Conservation (phyloP, 2,329 filamentous ascomycete genomes). For the Fusarium sp. region DNA sequence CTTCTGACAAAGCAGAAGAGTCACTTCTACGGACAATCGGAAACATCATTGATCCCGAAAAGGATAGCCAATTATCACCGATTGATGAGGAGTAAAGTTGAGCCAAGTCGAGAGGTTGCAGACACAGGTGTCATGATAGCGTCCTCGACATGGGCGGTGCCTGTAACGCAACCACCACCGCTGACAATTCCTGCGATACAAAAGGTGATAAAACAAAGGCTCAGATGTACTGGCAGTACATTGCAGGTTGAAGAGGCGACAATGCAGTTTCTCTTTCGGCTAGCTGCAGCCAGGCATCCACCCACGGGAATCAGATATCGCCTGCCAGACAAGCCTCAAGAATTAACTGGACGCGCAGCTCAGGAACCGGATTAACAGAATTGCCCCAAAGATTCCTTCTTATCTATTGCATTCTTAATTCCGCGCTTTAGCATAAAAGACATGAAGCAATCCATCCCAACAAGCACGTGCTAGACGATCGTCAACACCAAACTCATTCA, state of each 20-base stretch:
- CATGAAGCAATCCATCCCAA: constrained; percentile 8
- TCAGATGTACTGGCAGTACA: background rate
- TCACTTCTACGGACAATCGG: background rate
- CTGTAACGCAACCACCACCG: background rate
- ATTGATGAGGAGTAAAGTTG: background rate
- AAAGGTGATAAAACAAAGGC: background rate
- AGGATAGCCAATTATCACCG: background rate
- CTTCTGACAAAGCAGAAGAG: background rate
- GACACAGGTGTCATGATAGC: constrained; percentile 28
- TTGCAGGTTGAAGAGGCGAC: too few relatives aligned
- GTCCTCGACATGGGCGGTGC: background rate
- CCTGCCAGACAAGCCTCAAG: background rate
- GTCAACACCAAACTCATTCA: background rate
- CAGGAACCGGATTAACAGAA: background rate
- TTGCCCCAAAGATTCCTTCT: background rate
- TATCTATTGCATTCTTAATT: background rate
- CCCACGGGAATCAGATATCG: background rate
- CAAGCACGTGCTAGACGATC: constrained; percentile 14
- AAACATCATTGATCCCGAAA: background rate
- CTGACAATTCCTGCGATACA: background rate
- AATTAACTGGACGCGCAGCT: background rate
- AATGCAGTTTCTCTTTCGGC: background rate
- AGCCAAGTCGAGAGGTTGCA: background rate
- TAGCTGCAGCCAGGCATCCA: background rate
- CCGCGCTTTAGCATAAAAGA: background rate